phyloP scores from a whole-genome alignment of 306 rosid genomes.

The Pachyrhizus erosus region DNA sequence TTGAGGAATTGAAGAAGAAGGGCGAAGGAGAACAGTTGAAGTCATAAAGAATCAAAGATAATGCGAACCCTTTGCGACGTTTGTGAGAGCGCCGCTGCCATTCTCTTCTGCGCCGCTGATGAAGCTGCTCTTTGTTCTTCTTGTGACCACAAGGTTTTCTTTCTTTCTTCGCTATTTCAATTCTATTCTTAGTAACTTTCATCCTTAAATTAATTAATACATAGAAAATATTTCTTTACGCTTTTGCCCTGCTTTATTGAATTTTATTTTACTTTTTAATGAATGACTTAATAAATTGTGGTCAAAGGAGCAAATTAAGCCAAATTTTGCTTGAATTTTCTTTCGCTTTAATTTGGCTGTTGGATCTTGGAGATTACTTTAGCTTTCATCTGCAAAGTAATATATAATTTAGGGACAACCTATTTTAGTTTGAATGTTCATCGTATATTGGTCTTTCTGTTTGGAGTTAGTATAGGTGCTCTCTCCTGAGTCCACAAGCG shows the following conservation, averaged over 20 bases:
- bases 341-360: neutral
- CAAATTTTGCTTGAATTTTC: neutral
- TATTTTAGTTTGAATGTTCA: neutral
- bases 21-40: neutral
- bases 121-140: slow-evolving; percentile 89
- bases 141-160: slow-evolving; percentile 78
- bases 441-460: neutral
- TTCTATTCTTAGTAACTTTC: neutral
- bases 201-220: too few species aligned
- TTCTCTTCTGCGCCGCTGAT: slow-evolving; percentile 91
- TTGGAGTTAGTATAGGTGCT: neutral
- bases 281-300: neutral
- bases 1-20: neutral
- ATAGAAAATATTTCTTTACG: too few species aligned
- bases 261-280: neutral
- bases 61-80: slow-evolving; percentile 96
- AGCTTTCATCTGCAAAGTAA: neutral
- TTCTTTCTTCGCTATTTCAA: neutral
- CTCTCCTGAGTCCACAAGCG: too few species aligned
- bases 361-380: neutral
- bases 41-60: neutral
- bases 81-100: slow-evolving; percentile 89
- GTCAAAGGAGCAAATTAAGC: neutral
- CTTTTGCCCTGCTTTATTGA: neutral
- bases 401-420: neutral